Conservation (phyloP, 352 stramenopile genomes). For the Globisporangium spinosum region DNA sequence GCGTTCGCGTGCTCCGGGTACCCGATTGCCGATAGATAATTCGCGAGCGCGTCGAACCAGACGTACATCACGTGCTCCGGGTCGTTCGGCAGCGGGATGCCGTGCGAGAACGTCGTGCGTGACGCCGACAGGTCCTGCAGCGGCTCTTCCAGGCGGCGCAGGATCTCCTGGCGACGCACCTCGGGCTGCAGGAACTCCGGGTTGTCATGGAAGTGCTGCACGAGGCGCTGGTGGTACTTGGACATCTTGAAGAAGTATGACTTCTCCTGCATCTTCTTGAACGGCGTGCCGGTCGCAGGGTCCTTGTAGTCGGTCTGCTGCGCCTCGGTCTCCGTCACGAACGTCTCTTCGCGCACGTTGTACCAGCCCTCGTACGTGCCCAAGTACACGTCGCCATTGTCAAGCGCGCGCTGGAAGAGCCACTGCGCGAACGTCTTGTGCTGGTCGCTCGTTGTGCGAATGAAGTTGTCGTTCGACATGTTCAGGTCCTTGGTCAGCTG, state of each 20-base stretch:
- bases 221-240: slow-evolving; percentile 94
- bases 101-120: slow-evolving; percentile 95
- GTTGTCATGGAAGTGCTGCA: slow-evolving; percentile 94
- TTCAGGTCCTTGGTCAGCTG: slow-evolving; percentile 83
- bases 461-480: slow-evolving; percentile 90
- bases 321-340: slow-evolving; percentile 97
- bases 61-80: slow-evolving; percentile 98
- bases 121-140: slow-evolving; percentile 96
- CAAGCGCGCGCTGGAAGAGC: slow-evolving; percentile 90
- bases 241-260: slow-evolving; percentile 99
- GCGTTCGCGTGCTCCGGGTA: slow-evolving; percentile 86
- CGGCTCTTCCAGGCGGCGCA: slow-evolving; percentile 90
- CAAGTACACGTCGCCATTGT: slow-evolving; percentile 96
- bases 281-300: slow-evolving; percentile 86
- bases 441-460: slow-evolving; percentile 93
- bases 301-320: slow-evolving; percentile 95
- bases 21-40: slow-evolving; percentile 96
- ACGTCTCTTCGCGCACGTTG: slow-evolving; percentile 98
- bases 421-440: slow-evolving; percentile 95
- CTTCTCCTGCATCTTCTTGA: slow-evolving; percentile 97
- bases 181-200: slow-evolving; percentile 96
- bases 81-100: slow-evolving; percentile 94
- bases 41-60: slow-evolving; percentile 98
- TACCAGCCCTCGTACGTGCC: slow-evolving; percentile 98
- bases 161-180: slow-evolving; percentile 92